Conservation (phyloP, 2,329 filamentous ascomycete species). For the Phialophora macrospora region DNA sequence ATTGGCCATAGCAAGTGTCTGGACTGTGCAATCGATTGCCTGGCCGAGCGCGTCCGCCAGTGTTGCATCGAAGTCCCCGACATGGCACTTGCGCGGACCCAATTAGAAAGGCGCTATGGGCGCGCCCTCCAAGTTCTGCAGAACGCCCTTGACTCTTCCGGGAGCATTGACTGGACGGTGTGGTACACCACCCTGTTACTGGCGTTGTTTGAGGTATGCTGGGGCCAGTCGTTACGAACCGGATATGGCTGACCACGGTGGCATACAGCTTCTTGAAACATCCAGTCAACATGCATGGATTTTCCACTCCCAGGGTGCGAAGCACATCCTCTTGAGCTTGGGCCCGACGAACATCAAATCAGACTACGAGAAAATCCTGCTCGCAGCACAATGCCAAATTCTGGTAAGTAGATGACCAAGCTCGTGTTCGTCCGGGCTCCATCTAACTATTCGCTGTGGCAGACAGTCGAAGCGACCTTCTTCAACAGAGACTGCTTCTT, state of each 20-base stretch:
- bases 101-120: constrained; percentile 23
- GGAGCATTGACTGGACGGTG: constrained; percentile 24
- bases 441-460: neutral
- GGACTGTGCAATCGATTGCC: constrained; percentile 28
- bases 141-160: constrained; percentile 13
- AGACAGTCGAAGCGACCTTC: constrained; percentile 27
- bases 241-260: constrained; percentile 10
- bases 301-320: constrained; percentile 22
- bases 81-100: constrained; percentile 1
- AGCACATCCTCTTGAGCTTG: constrained; percentile 20
- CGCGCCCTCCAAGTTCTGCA: constrained; percentile 23
- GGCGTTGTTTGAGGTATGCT: constrained; percentile 23
- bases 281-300: constrained; percentile 22
- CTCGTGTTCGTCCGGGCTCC: neutral
- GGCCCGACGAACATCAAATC: constrained; percentile 24
- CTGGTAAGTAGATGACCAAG: constrained; percentile 15
- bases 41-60: constrained; percentile 19
- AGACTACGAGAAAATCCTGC: constrained; percentile 23
- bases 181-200: constrained; percentile 29
- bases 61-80: constrained; percentile 10
- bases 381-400: constrained; percentile 19
- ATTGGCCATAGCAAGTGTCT: constrained; percentile 29
- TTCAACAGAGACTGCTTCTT: constrained; percentile 26
- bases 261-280: constrained; percentile 22
- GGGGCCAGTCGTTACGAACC: neutral